Conservation (phyloP, 495 filamentous ascomycete species). For the Hyaloscypha bicolor region DNA sequence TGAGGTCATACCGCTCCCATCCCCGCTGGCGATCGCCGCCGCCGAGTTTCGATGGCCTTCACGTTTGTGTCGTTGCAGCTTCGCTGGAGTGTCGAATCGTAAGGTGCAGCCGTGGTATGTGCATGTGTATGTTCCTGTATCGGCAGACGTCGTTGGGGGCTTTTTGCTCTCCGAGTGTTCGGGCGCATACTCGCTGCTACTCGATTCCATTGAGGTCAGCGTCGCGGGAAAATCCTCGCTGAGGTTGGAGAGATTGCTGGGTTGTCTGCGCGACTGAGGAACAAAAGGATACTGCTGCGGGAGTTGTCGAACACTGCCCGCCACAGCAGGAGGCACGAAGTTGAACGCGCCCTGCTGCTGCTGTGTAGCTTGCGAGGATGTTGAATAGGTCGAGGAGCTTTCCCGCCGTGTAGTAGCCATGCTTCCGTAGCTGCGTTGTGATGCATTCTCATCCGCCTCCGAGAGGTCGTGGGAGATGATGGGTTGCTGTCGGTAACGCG, state of each 20-base stretch:
- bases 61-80: constrained; percentile 93
- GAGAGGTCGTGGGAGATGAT: constrained; percentile 19
- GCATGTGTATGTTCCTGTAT: constrained; percentile 91
- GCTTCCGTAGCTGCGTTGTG: constrained; percentile 44
- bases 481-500: constrained; percentile 23
- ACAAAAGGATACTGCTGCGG: constrained; percentile 64
- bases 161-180: constrained; percentile 39
- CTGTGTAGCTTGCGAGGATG: constrained; percentile 32
- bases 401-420: constrained; percentile 47
- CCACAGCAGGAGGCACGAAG: constrained; percentile 46
- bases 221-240: constrained; percentile 62
- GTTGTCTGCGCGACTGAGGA: constrained; percentile 30
- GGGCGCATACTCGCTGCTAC: constrained; percentile 51
- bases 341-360: constrained; percentile 35
- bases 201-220: constrained; percentile 67
- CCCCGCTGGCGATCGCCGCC: constrained; percentile 26
- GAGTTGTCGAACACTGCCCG: constrained; percentile 40
- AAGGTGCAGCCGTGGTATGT: constrained; percentile 88
- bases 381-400: constrained; percentile 42
- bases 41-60: constrained; percentile 79
- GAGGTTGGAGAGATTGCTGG: constrained; percentile 30
- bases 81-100: constrained; percentile 83
- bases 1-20: constrained; percentile 51
- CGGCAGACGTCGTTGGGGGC: constrained; percentile 67
- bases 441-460: constrained; percentile 31